Conservation (phyloP, 768 basidiomycete species). For the Rickenella mellea region DNA sequence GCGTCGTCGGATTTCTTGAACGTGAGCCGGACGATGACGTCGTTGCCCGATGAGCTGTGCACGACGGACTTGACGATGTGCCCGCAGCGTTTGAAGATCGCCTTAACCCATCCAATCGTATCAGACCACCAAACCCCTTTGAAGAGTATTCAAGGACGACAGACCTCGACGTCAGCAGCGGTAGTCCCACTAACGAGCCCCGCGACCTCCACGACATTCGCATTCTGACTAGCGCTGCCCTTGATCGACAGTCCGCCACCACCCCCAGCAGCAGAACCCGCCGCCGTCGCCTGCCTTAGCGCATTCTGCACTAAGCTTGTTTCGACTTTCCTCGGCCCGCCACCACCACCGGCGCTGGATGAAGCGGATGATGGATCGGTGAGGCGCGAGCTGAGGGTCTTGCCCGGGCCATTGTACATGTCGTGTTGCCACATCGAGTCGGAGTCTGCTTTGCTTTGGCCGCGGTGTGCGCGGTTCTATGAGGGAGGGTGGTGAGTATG, state of each 20-base stretch:
- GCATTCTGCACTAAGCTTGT: conserved; percentile 51
- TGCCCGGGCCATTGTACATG: conserved; percentile 42
- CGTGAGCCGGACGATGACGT: conserved; percentile 57
- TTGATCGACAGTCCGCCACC: conserved; percentile 47
- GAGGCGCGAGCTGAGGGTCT: conserved; percentile 46
- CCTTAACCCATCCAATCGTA: conserved; percentile 19
- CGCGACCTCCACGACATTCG: conserved; percentile 67
- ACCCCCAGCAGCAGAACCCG: conserved; percentile 9
- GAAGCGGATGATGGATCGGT: conserved; percentile 24
- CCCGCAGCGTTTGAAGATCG: conserved; percentile 79
- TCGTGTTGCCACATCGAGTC: conserved; percentile 68
- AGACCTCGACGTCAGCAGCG: conserved; percentile 64
- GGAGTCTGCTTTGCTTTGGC: conserved; percentile 54
- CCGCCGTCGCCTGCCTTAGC: conserved; percentile 46
- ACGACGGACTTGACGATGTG: conserved; percentile 39
- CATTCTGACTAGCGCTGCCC: conserved; percentile 45
- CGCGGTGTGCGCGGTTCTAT: no score
- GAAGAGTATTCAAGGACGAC: conserved; percentile 3
- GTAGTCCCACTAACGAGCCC: conserved; percentile 72
- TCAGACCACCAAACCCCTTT: no score
- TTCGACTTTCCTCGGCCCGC: no score
- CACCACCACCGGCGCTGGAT: no score
- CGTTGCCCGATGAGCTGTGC: conserved; percentile 14
- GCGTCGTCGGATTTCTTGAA: conserved; percentile 61
- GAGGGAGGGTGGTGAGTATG: no score